These are phyloP conservation scores for Oryza brachyantha DNA, from an alignment of 176 grass and related monocot genomes.

Conservation along the genomic window DNA sequence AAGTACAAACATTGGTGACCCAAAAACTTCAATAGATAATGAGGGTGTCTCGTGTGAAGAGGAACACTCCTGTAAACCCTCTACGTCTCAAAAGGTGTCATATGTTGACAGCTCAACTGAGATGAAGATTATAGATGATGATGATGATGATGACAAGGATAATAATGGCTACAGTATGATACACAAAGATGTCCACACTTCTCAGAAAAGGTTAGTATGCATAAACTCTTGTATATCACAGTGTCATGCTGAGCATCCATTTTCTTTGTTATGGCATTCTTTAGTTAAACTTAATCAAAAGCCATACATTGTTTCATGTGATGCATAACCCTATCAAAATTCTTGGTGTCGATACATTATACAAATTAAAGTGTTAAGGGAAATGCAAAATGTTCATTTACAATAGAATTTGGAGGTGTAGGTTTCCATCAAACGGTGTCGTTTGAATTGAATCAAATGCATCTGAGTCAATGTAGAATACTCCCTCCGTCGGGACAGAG, in stretches of 20 bases:
- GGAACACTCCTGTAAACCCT: slow-evolving; percentile 30
- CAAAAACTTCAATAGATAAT: slow-evolving; percentile 30
- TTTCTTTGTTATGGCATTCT: not conserved
- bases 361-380: not conserved
- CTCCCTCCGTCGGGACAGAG: no score
- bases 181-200: slow-evolving; percentile 27
- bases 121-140: slow-evolving; percentile 38
- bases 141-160: slow-evolving; percentile 21
- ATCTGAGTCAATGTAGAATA: not conserved
- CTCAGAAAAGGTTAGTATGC: slow-evolving; percentile 60
- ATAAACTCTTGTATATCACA: not conserved
- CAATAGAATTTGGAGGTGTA: not conserved
- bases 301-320: not conserved
- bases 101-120: slow-evolving; percentile 31
- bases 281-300: not conserved
- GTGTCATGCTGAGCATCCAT: not conserved
- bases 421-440: not conserved
- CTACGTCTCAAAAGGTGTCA: slow-evolving; percentile 40
- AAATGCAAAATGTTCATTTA: slow-evolving; percentile 3
- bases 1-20: slow-evolving; percentile 2
- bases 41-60: slow-evolving; percentile 37
- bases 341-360: not conserved
- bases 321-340: not conserved
- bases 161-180: slow-evolving; percentile 7
- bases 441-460: not conserved